Conservation (phyloP, 2,329 filamentous ascomycete species). For the Fusarium napiforme region DNA sequence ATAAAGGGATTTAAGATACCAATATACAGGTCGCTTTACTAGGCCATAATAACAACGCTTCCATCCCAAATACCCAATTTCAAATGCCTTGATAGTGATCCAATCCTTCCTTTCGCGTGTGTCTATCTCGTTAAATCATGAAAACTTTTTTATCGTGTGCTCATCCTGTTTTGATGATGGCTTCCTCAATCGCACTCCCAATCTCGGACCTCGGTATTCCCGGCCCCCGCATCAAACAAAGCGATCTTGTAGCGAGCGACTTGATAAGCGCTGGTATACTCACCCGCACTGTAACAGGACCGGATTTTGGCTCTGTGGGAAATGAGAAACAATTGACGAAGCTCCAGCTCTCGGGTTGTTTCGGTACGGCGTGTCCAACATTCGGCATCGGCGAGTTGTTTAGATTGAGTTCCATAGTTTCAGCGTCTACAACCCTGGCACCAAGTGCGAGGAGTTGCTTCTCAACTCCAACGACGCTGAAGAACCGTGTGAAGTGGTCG, state of each 20-base stretch:
- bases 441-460: conserved; percentile 42
- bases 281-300: conserved; percentile 28
- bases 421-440: conserved; percentile 36
- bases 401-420: conserved; percentile 41
- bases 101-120: neutral
- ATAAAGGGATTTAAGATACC: conserved; percentile 34
- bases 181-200: conserved; percentile 43
- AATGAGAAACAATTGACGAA: conserved; percentile 44
- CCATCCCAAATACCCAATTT: neutral
- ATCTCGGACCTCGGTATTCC: conserved; percentile 42
- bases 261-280: conserved; percentile 31
- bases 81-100: neutral
- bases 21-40: conserved; percentile 31
- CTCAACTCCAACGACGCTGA: conserved; percentile 42
- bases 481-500: conserved; percentile 22
- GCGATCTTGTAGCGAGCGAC: conserved; percentile 29
- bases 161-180: conserved; percentile 23
- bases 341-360: conserved; percentile 44
- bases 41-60: conserved; percentile 20
- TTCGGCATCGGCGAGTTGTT: conserved; percentile 13
- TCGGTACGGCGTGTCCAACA: neutral
- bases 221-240: conserved; percentile 42
- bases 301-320: conserved; percentile 20
- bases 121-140: neutral
- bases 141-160: neutral